Evolutionary conservation across 441 rosid genomes (phyloP), one percentile per base, ranked within the genome.

Genomic region (Corymbia citriodora): DNA sequence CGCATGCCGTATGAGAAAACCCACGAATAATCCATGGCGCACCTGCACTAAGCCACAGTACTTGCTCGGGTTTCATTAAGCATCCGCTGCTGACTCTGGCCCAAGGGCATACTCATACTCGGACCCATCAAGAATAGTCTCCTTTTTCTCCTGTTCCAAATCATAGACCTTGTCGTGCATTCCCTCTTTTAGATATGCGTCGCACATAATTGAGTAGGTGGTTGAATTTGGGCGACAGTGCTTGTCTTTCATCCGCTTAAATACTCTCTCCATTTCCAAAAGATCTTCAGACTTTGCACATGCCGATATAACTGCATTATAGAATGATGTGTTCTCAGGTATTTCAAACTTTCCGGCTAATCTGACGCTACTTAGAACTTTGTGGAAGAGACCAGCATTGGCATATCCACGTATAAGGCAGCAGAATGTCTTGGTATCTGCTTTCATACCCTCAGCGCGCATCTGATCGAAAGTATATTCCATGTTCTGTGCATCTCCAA

Each of bases 251-350:
- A 98, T 97, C 88, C 94, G 92, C 89, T 92, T 93, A 90, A 93
- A 98, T 65, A 96, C 98, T 91, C 98, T 95, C 91, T 96, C 99
- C 99, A 98, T 97, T 95, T 98, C 99, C 94, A 96, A 92, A 90
- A 97, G 91, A 94, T 97, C 99, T 55, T 94, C 97, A 1, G 98
- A 97, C 93, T 92, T 98, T 4, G 96, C 97, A 85, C 98, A 98
- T 4, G 99, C 99, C 14, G 95, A 94, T 91, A 98, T 94, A 29
- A 98, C 94, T 1, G 98, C 95, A 86, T 96, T 98, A 88, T 92
- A 95, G 72, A 98, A 96, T 5, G 96, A 82, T 16, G 97, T 94
- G 21, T 96, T 95, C 94, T 97, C 98, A 0, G 97, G 93, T 91
- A 98, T 95, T 94, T 96, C 97, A 87, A 94, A 94, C 95, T 93